A percentile compares a stretch with the other conserved stretches of the same genome.
Evolutionary conservation across 1,139 yeast species (phyloP).

Genomic region (Suhomyces bolitotheri): DNA sequence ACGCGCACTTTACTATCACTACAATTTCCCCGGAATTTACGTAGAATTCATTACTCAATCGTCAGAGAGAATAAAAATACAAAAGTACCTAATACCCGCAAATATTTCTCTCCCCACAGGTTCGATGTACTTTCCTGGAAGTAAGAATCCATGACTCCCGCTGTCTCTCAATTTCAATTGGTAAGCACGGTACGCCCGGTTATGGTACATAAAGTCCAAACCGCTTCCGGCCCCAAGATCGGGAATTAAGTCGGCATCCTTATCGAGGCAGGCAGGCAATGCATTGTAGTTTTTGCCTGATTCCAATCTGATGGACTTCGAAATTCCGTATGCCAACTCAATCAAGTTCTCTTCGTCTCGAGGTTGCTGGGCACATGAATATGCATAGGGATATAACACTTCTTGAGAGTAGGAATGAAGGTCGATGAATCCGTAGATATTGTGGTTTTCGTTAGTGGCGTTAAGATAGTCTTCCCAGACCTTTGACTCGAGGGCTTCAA

Average conservation of each 20-base stretch:
- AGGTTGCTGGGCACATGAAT: slow-evolving; percentile 69
- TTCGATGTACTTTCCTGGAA: slow-evolving; percentile 67
- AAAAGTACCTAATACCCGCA: slow-evolving; percentile 68
- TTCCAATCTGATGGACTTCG: slow-evolving; percentile 65
- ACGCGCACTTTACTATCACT: slow-evolving; percentile 1
- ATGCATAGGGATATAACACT: slow-evolving; percentile 79
- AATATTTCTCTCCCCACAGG: slow-evolving; percentile 80
- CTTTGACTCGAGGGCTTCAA: slow-evolving; percentile 73
- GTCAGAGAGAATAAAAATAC: slow-evolving; percentile 57
- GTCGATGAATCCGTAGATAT: slow-evolving; percentile 74
- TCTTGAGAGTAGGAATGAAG: slow-evolving; percentile 86
- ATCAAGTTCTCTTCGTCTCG: slow-evolving; percentile 78
- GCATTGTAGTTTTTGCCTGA: slow-evolving; percentile 68
- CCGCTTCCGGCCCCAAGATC: slow-evolving; percentile 81
- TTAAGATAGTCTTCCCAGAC: slow-evolving; percentile 67
- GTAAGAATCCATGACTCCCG: slow-evolving; percentile 79
- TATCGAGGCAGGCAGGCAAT: slow-evolving; percentile 76
- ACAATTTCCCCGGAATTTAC: no score
- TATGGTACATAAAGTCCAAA: slow-evolving; percentile 81
- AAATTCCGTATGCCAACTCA: slow-evolving; percentile 78
- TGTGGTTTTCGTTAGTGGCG: slow-evolving; percentile 56
- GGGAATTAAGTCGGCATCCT: slow-evolving; percentile 67
- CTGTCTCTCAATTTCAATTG: slow-evolving; percentile 80
- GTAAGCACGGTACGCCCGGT: slow-evolving; percentile 81
- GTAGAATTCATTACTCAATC: slow-evolving; percentile 20